These are phyloP conservation scores for Trichoderma sp. DNA, from an alignment of 2,329 filamentous ascomycete genomes.

Conservation along the genomic window DNA sequence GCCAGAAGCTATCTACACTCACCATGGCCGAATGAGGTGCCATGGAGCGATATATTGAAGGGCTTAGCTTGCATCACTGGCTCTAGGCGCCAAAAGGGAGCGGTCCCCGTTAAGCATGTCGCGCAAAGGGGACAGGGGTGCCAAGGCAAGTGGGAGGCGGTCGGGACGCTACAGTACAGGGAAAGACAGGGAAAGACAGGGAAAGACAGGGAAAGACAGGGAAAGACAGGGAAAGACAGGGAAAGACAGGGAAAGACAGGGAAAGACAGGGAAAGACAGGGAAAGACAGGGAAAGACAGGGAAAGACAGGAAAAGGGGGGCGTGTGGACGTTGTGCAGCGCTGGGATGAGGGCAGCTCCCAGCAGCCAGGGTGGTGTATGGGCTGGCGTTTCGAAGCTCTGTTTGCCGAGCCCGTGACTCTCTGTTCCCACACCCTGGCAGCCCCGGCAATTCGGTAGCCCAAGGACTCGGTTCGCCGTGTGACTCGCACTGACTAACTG, in stretches of 20 bases:
- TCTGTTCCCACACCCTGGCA: conserved; percentile 6
- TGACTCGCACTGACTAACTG: conserved; percentile 11
- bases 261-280: background rate
- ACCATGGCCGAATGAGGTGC: conserved; percentile 4
- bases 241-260: background rate
- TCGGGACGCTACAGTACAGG: conserved; percentile 10
- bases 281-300: background rate
- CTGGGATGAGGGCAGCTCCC: conserved; percentile 5
- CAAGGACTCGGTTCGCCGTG: conserved; percentile 17
- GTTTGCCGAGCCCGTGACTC: background rate
- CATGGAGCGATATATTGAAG: conserved; percentile 8
- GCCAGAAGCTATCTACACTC: background rate
- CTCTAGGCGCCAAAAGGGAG: background rate
- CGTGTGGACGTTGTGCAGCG: conserved; percentile 16
- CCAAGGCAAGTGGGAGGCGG: conserved; percentile 10
- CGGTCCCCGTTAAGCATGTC: conserved; percentile 2
- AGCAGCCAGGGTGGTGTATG: conserved; percentile 3
- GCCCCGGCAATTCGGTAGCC: conserved; percentile 19
- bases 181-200: background rate
- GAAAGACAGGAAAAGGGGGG: background rate
- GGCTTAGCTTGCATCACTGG: background rate
- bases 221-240: background rate
- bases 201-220: background rate
- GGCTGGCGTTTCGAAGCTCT: conserved; percentile 11
- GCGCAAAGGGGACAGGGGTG: background rate